phyloP scores from a whole-genome alignment of 2,329 filamentous ascomycete species.

The Phialemoniopsis sp. region DNA sequence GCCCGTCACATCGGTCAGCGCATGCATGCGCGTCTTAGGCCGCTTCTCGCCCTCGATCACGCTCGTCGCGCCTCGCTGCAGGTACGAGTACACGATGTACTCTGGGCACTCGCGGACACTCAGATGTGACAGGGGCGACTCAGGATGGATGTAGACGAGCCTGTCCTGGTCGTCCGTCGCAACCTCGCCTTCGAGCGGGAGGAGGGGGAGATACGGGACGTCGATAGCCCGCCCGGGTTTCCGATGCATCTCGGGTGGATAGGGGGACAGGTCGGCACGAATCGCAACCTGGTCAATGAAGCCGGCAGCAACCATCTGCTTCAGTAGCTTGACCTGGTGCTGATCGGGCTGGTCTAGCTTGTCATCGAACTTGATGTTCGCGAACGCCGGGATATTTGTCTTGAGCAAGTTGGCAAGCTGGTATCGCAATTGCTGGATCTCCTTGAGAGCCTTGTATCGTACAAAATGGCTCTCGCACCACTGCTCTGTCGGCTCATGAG shows the following conservation, averaged over 20 bases:
- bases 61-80: slow-evolving; percentile 63
- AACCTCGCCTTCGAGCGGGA: slow-evolving; percentile 53
- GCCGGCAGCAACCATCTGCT: slow-evolving; percentile 86
- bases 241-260: slow-evolving; percentile 60
- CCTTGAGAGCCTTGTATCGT: slow-evolving; percentile 79
- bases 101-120: slow-evolving; percentile 72
- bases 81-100: slow-evolving; percentile 82
- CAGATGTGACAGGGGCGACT: slow-evolving; percentile 71
- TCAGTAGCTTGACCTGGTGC: slow-evolving; percentile 73
- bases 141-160: slow-evolving; percentile 83
- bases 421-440: slow-evolving; percentile 75
- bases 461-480: slow-evolving; percentile 86
- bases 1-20: slow-evolving; percentile 74
- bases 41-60: slow-evolving; percentile 49
- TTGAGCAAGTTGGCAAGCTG: slow-evolving; percentile 82
- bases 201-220: slow-evolving; percentile 84
- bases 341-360: slow-evolving; percentile 55
- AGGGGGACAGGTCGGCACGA: slow-evolving; percentile 78
- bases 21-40: slow-evolving; percentile 80
- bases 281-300: slow-evolving; percentile 95
- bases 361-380: slow-evolving; percentile 50
- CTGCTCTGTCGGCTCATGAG: slow-evolving; percentile 63
- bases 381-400: slow-evolving; percentile 66
- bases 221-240: slow-evolving; percentile 85
- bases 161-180: slow-evolving; percentile 46